Percentiles rank a stretch among this genome's conserved stretches.
Evolutionary conservation across 1,139 yeast genomes (phyloP).

Genomic region (Yamadazyma songkhlaensis): DNA sequence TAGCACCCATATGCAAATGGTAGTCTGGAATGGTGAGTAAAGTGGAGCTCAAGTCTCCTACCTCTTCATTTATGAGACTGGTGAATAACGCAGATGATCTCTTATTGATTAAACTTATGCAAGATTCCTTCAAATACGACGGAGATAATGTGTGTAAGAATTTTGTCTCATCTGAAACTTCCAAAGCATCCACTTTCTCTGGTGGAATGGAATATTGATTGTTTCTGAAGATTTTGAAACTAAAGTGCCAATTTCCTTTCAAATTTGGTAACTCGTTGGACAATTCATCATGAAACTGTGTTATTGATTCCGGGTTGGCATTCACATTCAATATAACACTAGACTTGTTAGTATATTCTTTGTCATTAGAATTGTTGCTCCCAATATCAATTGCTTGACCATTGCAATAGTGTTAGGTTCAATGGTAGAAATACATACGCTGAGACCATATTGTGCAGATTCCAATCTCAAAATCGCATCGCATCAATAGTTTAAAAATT

Average conservation of each 20-base stretch:
- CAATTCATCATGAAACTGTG: slow-evolving; percentile 64
- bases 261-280: slow-evolving; percentile 60
- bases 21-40: slow-evolving; percentile 32
- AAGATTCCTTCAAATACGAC: slow-evolving; percentile 50
- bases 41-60: slow-evolving; percentile 18
- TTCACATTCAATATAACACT: slow-evolving; percentile 52
- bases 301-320: slow-evolving; percentile 63
- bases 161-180: slow-evolving; percentile 37
- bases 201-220: slow-evolving; percentile 52
- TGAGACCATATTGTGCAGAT: slow-evolving; percentile 13
- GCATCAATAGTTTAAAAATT: slow-evolving; percentile 5
- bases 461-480: slow-evolving; percentile 7
- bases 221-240: slow-evolving; percentile 61
- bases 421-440: slow-evolving; percentile 14
- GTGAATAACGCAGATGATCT: slow-evolving; percentile 45
- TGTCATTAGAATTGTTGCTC: no score
- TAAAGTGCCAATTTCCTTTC: slow-evolving; percentile 63
- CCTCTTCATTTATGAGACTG: slow-evolving; percentile 36
- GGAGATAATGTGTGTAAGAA: slow-evolving; percentile 58
- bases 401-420: no score
- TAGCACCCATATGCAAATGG: slow-evolving; percentile 44
- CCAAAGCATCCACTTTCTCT: slow-evolving; percentile 26
- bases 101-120: slow-evolving; percentile 53
- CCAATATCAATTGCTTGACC: no score
- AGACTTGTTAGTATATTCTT: slow-evolving; percentile 12